Evolutionary conservation across 495 filamentous ascomycete genomes (phyloP), one percentile per base, ranked within the genome.

Genomic region (Aspergillus cavernicola): DNA sequence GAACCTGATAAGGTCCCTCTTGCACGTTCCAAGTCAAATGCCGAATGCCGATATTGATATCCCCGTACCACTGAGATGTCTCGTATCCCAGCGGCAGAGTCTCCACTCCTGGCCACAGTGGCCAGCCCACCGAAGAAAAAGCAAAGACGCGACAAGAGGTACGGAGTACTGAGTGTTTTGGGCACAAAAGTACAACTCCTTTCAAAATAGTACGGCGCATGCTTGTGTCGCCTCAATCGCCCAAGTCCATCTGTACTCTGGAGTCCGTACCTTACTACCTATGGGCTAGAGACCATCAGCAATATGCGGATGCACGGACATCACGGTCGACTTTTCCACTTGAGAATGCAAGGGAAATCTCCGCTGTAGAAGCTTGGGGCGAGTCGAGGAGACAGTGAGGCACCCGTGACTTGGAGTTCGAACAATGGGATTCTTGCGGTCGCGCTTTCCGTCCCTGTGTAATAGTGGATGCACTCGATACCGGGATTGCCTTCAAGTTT

Each of bases 21-120:
- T 40, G 9, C 10, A 5, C 6, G 37, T 11, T 20, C 37, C 2
- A 40, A 6, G 4, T 3, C 23, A 26, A 26, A 28, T 24, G 23
- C 39, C 22, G 22, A 42, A 26, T 42, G 11, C 20, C 23, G 2
- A 4, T 12, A 10, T 23, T 20, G 18, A 26, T 15, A 26, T 26
- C 12, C 39, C 42, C 42, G 15, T 36, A 9, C 19, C 31, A 36
- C 31, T 36, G 29, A 35, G 18, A n/a, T 24, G 32, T 20, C 16
- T 24, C 44, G 29, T 23, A 36, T 24, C 15, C 26, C 31, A 24
- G 44, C 19, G 23, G 31, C 44, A 36, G 42, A 46, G 44, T 36
- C 29, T 47, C 44, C 44, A 47, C 44, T 36, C 44, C 19, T 47
- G 44, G 31, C n/a, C n/a, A n/a, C n/a, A n/a, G n/a, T n/a, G n/a